Evolutionary conservation across 2,329 filamentous ascomycete genomes (phyloP).

Genomic region (Exophiala oligosperma): DNA sequence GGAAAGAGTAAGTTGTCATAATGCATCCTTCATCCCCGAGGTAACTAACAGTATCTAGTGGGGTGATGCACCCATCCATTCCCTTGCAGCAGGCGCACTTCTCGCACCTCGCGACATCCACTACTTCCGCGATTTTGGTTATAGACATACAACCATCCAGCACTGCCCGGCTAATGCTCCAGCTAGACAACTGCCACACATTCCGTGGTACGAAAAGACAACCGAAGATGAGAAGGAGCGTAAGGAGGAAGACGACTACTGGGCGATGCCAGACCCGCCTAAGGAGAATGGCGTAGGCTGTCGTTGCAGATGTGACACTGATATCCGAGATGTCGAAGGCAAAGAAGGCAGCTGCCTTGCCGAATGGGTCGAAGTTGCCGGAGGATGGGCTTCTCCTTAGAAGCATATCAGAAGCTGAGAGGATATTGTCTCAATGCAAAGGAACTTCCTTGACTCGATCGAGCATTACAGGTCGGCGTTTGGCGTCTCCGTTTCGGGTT

Average conservation of each 20-base stretch:
- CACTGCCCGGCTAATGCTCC: conserved; percentile 97
- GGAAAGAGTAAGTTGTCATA: conserved; percentile 71
- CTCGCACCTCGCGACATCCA: conserved; percentile 82
- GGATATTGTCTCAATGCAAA: conserved; percentile 21
- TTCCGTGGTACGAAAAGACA: conserved; percentile 78
- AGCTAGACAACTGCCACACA: conserved; percentile 75
- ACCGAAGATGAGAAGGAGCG: conserved; percentile 80
- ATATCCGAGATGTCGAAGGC: conserved; percentile 95
- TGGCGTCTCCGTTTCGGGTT: conserved; percentile 10
- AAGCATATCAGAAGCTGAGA: not conserved
- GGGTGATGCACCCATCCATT: conserved; percentile 98
- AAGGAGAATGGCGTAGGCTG: conserved; percentile 97
- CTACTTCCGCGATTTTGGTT: conserved; percentile 98
- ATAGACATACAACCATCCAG: conserved; percentile 97
- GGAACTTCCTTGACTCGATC: conserved; percentile 18
- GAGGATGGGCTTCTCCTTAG: conserved; percentile 76
- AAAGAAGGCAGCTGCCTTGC: conserved; percentile 93
- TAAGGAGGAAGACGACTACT: conserved; percentile 92
- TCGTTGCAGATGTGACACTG: conserved; percentile 93
- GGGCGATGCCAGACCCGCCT: conserved; percentile 80
- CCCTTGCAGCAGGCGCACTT: conserved; percentile 86
- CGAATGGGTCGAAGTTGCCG: conserved; percentile 96
- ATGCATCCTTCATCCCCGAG: not conserved
- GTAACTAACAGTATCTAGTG: conserved; percentile 61
- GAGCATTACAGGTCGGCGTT: conserved; percentile 22